These are phyloP conservation scores for Tilletia setariae DNA, from an alignment of 1,284 basidiomycete genomes.

Conservation along the genomic window DNA sequence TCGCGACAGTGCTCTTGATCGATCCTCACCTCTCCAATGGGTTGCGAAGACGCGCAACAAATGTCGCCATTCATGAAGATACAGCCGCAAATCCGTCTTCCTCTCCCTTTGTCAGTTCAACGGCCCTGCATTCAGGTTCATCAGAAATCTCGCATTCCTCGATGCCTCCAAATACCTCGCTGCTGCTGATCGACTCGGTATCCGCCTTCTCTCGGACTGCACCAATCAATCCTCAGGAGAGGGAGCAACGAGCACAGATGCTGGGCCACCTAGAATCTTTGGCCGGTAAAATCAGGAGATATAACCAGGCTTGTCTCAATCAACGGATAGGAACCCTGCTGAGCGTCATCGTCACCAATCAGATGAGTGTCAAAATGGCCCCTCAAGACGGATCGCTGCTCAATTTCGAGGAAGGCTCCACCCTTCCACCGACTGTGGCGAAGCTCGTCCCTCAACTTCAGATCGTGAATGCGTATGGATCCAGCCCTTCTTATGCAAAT, in stretches of 20 bases:
- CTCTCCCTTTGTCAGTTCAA: neutral
- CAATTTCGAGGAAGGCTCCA: neutral
- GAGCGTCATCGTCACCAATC: neutral
- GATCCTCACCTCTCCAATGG: constrained; percentile 12
- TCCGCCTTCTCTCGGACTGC: neutral
- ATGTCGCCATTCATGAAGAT: neutral
- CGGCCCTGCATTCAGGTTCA: too few relatives aligned
- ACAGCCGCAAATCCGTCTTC: neutral
- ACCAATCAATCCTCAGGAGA: neutral
- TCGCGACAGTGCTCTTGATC: constrained; percentile 4
- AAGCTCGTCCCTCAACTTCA: constrained; percentile 2
- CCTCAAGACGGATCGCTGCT: neutral
- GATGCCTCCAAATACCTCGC: neutral
- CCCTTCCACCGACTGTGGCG: neutral
- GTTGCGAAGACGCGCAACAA: neutral
- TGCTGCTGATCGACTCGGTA: constrained; percentile 6
- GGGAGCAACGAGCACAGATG: constrained; percentile 1
- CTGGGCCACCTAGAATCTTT: neutral
- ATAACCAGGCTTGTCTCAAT: constrained; percentile 12
- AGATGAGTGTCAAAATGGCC: constrained; percentile 6
- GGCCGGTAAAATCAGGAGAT: neutral
- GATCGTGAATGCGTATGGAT: neutral
- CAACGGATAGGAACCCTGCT: neutral
- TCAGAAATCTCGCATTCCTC: neutral
- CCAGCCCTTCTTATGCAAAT: too few relatives aligned